These are phyloP conservation scores for Puccinia polysora DNA, from an alignment of 1,284 basidiomycete species.

Conservation along the genomic window DNA sequence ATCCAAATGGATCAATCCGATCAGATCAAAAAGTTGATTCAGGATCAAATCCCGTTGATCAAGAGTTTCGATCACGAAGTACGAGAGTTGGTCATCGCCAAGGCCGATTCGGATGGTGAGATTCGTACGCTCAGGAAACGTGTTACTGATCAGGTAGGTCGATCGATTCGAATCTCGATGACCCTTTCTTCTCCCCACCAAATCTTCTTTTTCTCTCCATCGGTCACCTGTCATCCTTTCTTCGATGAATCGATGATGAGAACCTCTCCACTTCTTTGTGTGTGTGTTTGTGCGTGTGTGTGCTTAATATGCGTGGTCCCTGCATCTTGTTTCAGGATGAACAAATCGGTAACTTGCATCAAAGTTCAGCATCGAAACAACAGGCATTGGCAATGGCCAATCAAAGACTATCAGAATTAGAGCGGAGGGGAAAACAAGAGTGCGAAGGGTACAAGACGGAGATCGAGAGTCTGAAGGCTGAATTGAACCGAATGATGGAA, in stretches of 20 bases:
- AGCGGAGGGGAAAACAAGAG: conserved; percentile 27
- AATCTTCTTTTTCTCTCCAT: too few relatives aligned
- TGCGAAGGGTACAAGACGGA: conserved; percentile 4
- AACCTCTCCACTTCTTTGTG: too few relatives aligned
- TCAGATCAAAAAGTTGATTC: conserved; percentile 8
- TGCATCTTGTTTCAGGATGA: conserved; percentile 13
- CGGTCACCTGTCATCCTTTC: too few relatives aligned
- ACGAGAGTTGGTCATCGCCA: conserved; percentile 8
- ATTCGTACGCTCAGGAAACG: conserved; percentile 20
- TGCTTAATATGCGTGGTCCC: not conserved
- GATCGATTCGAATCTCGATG: too few relatives aligned
- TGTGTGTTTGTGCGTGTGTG: not conserved
- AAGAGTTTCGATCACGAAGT: conserved; percentile 21
- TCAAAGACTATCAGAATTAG: conserved; percentile 28
- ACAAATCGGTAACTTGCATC: conserved; percentile 35
- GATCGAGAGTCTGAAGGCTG: not conserved
- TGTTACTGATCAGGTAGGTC: conserved; percentile 17
- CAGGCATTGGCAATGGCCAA: conserved; percentile 33
- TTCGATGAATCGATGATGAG: too few relatives aligned
- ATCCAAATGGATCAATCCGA: conserved; percentile 1
- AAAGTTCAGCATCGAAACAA: conserved; percentile 27
- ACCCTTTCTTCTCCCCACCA: too few relatives aligned
- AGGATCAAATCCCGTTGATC: conserved; percentile 17
- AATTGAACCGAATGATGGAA: not conserved
- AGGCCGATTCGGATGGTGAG: conserved; percentile 23